Conservation (phyloP, 495 filamentous ascomycete species). For the Penicillium pancosmium region DNA sequence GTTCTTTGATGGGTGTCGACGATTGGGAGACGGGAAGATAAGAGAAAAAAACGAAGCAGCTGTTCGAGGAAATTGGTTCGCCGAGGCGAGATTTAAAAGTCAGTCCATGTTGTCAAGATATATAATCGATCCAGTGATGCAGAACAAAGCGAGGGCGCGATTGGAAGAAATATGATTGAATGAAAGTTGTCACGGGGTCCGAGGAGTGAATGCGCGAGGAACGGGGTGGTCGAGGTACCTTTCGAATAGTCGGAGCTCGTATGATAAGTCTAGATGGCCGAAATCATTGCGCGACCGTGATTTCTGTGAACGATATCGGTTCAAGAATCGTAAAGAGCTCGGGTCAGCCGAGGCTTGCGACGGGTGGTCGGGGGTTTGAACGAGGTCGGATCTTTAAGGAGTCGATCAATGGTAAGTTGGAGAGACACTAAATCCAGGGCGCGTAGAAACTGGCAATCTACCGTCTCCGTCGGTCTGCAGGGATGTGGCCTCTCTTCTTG, state of each 20-base stretch:
- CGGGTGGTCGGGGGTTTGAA: background rate
- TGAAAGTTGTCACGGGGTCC: background rate
- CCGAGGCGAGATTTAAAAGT: constrained; percentile 24
- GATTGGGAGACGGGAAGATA: background rate
- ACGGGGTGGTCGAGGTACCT: background rate
- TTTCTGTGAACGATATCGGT: background rate
- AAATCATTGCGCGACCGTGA: background rate
- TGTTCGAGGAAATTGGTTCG: constrained; percentile 16
- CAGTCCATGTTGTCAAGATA: constrained; percentile 19
- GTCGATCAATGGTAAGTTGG: background rate
- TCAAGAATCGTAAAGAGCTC: background rate
- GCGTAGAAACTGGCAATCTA: background rate
- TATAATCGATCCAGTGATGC: background rate
- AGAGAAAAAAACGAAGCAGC: constrained; percentile 7
- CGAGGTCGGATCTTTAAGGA: background rate
- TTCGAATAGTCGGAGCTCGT: background rate
- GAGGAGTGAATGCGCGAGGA: background rate
- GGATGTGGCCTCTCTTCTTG: background rate
- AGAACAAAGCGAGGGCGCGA: background rate
- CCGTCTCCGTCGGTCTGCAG: no score
- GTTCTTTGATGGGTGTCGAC: background rate
- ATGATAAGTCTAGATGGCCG: background rate
- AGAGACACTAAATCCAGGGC: background rate
- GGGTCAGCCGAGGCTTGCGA: background rate
- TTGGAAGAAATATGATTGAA: background rate